A percentile compares a stretch with the other conserved stretches of the same genome.
These are phyloP conservation scores for Rhizopus delemar DNA, from an alignment of 371 early-diverging fungal species.

Conservation along the genomic window DNA sequence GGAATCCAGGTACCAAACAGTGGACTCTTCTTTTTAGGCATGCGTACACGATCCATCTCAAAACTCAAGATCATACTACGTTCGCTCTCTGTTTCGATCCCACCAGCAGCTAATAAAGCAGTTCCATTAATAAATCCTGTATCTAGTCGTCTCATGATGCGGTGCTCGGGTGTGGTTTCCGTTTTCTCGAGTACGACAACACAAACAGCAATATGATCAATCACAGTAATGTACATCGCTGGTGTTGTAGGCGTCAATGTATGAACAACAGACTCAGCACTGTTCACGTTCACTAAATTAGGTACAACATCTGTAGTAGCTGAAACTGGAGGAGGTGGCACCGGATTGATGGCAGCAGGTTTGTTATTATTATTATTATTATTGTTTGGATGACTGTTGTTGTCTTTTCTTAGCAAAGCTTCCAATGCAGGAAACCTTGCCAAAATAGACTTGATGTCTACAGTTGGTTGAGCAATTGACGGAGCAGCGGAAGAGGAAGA, in stretches of 20 bases:
- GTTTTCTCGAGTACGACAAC: slow-evolving; percentile 66
- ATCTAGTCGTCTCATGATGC: slow-evolving; percentile 77
- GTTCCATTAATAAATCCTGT: slow-evolving; percentile 86
- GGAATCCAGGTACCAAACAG: slow-evolving; percentile 93
- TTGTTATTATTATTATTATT: neutral
- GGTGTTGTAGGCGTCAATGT: slow-evolving; percentile 33
- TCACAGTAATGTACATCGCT: slow-evolving; percentile 70
- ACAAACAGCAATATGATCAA: slow-evolving; percentile 75
- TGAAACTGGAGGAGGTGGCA: neutral
- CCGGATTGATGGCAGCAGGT: neutral
- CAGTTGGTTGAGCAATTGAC: slow-evolving; percentile 11
- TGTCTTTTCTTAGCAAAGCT: slow-evolving; percentile 44
- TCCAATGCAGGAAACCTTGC: slow-evolving; percentile 47
- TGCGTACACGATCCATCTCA: slow-evolving; percentile 79
- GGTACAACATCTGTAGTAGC: neutral
- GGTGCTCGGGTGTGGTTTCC: slow-evolving; percentile 46
- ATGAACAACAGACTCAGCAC: slow-evolving; percentile 25
- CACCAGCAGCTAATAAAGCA: slow-evolving; percentile 81
- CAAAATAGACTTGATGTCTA: slow-evolving; percentile 44
- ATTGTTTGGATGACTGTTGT: neutral
- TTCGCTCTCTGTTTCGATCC: slow-evolving; percentile 83
- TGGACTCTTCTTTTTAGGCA: slow-evolving; percentile 68
- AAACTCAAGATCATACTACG: slow-evolving; percentile 84
- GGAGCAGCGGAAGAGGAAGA: slow-evolving; percentile 9
- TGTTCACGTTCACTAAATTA: slow-evolving; percentile 4